Base-by-base conservation (phyloP, 2,329 filamentous ascomycete species). In the Fusarium subtropicale region DNA sequence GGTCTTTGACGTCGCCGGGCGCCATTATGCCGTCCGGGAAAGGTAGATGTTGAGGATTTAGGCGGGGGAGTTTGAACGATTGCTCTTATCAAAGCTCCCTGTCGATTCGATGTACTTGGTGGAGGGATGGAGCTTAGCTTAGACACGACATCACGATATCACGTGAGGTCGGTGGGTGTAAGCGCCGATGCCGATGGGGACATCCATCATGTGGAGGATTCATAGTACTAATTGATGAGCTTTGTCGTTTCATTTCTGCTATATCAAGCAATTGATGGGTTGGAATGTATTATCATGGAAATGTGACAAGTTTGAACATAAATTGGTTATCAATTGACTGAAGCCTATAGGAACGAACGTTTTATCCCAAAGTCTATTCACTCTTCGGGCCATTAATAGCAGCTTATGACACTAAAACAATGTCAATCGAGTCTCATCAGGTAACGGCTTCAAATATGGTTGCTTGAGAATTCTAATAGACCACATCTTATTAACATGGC, bases 101-200 rank as follows among this genome's bases (percentile, higher is more conserved):
- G 52, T 53, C 52, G 30, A 33, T 52, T 62, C 36, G 50, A 42
- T 44, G 44, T 34, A 18, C 51, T 16, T 65, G 57, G 44, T 50
- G 62, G 62, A 65, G 54, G 62, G 54, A 60, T 65, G 60, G 46
- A 53, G 57, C 60, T 55, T 57, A 60, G 57, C 67, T 63, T 46
- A 66, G 70, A 73, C 72, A 74, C 72, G 71, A 74, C 38, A 71
- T 74, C 72, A 69, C 64, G 64, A 74, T 73, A 46, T 74, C 72
- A 74, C 72, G 72, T 74, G 72, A 66, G 16, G 3, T 45, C 71
- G 72, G 72, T 0, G 36, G n/a, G 52, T 48, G 3, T 28, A 60
- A 69, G 34, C 12, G 44, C 70, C 68, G 72, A 68, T 38, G 51
- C 71, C 71, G 71, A 74, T 58, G 7, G 45, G 4, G 26, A 41